Evolutionary conservation across 1,284 basidiomycete species (phyloP), one percentile per base, ranked within the genome.

Genomic region (Cryptococcus jaspeensis): DNA sequence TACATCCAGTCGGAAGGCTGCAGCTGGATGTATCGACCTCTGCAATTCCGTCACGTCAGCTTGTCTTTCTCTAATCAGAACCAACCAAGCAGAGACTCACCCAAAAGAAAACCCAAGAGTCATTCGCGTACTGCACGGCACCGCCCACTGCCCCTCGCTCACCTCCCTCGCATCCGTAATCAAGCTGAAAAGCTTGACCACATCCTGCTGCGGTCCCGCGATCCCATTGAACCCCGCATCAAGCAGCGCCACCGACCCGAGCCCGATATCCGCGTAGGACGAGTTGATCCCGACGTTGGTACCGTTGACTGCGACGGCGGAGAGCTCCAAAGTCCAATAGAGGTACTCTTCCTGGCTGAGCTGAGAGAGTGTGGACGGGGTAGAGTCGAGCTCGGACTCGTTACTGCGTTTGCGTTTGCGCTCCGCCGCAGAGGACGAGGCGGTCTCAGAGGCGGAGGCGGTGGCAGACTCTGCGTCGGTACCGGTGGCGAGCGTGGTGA

Each of bases 1-100:
- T 90, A 87, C 50, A 94, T 78, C 74, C 90, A 94, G 67, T 93
- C 90, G 1, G 84, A 84, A 1, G 91, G 90, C 60, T 88, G 84
- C 13, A 94, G 77, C 0, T 84, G 82, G 63, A 87, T 85, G 52
- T 84, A 85, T 38, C 77, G 75, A 5, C 78, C 77, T 1, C 87
- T 88, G 61, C 8, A n/a, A 38, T 23, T 37, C 7, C 4, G 13
- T 35, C 15, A 23, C 36, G 43, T 48, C 46, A 48, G 46, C 46
- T 16, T 41, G 23, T 5, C 8, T n/a, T 22, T 6, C 12, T 3
- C 13, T 22, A 39, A 22, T 20, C 35, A 32, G 11, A n/a, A n/a
- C n/a, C n/a, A 49, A 22, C 3, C 41, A 53, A 23, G 32, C 37
- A 49, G 41, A 20, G 32, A 41, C 53, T 59, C 48, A 63, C 50